Evolutionary conservation across 2,329 filamentous ascomycete genomes (phyloP), one percentile per base, ranked within the genome.

Genomic region (Pyrenophora teres): DNA sequence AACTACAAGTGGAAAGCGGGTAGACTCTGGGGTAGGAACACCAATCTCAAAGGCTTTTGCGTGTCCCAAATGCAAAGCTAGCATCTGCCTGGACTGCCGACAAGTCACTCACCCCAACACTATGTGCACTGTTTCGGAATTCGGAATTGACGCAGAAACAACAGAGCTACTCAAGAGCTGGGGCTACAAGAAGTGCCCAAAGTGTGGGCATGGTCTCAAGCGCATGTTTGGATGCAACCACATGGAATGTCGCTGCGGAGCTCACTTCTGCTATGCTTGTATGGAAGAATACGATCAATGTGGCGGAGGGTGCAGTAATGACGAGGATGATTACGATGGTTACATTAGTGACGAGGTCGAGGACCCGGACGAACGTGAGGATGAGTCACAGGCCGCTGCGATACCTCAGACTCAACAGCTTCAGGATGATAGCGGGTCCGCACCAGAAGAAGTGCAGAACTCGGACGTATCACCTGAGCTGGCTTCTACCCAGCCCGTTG

Each of bases 211-310:
- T n/a, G 80, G 76, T 7, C 65, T 82, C 13, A 73, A 74, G 54
- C 73, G 74, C 46, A 79, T 81, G 74, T 77, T 60, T 51, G 80
- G 80, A 6, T 83, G 80, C 57, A 62, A 64, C 30, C 77, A 80
- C 42, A 76, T 82, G 57, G 64, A 73, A 45, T 82, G 80, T 50
- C 65, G 69, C 12, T 82, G 80, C 47, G 78, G 79, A 10, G 77
- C 77, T 7, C 74, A 80, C 43, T 82, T 77, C 64, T 83, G 80
- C 63, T 83, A 76, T 72, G 57, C 60, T 6, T 83, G 80, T 47
- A 48, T 68, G 31, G 41, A 57, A 21, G 59, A 69, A 0, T 69
- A 74, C 4, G 62, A 74, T 2, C 54, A 66, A 1, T 78, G 75
- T 46, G 44, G 44, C 4, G 64, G 62, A 18, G 46, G 46, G 1